phyloP scores from a whole-genome alignment of 805 yeast genomes.

The Zygosaccharomyces kombuchaensis region DNA sequence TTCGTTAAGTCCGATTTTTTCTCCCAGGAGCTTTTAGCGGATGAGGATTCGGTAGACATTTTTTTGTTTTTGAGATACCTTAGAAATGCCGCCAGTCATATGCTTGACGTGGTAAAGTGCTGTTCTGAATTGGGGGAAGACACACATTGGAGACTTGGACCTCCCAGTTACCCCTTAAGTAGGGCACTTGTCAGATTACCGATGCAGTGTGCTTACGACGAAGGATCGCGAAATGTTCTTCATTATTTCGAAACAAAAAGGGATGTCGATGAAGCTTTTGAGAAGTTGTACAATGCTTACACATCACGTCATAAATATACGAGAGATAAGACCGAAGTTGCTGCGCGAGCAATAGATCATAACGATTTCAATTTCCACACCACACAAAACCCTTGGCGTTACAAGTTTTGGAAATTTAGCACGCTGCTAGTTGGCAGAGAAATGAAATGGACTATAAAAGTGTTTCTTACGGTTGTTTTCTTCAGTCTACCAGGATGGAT shows the following conservation, averaged over 20 bases:
- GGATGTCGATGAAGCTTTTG: conserved; percentile 46
- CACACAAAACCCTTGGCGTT: conserved; percentile 35
- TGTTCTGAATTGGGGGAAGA: conserved; percentile 23
- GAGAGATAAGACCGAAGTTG: conserved; percentile 7
- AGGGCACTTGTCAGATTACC: conserved; percentile 43
- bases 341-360: conserved; percentile 40
- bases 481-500: conserved; percentile 45
- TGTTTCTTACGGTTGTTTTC: conserved; percentile 36
- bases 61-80: conserved; percentile 41
- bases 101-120: conserved; percentile 28
- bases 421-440: conserved; percentile 36
- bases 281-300: conserved; percentile 41
- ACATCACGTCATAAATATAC: conserved; percentile 38
- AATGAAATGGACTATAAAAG: conserved; percentile 43
- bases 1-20: conserved; percentile 38
- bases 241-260: conserved; percentile 41
- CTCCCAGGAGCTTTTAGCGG: conserved; percentile 34
- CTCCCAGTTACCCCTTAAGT: conserved; percentile 39
- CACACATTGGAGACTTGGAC: conserved; percentile 35
- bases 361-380: conserved; percentile 41
- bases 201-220: conserved; percentile 41
- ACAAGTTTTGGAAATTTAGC: conserved; percentile 38
- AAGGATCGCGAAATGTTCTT: conserved; percentile 44
- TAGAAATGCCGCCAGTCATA: conserved; percentile 39
- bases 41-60: conserved; percentile 37